Conservation (phyloP, 1,284 basidiomycete genomes). For the Pyrrhoderma lamaoense region DNA sequence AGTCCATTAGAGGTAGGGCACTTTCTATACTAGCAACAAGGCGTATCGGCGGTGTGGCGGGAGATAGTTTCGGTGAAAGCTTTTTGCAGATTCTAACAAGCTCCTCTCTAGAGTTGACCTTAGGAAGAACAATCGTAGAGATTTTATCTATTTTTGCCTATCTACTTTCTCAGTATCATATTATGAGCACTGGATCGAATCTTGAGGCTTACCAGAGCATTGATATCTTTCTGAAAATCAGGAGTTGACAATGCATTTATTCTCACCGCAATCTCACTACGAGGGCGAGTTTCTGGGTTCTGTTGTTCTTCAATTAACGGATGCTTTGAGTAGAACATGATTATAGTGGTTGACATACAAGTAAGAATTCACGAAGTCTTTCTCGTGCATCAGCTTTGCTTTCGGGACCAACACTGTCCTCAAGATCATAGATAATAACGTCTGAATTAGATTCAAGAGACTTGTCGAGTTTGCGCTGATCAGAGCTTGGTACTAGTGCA, state of each 20-base stretch:
- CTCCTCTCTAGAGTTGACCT: slow-evolving; percentile 64
- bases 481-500: slow-evolving; percentile 63
- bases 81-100: slow-evolving; percentile 38
- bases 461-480: slow-evolving; percentile 75
- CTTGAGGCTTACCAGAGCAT: slow-evolving; percentile 47
- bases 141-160: slow-evolving; percentile 44
- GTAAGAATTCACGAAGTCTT: slow-evolving; percentile 52
- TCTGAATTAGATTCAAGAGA: slow-evolving; percentile 60
- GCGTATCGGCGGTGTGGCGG: slow-evolving; percentile 23
- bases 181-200: background rate
- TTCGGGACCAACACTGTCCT: slow-evolving; percentile 71
- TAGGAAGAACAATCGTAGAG: slow-evolving; percentile 67
- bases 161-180: background rate
- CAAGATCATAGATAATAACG: slow-evolving; percentile 78
- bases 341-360: slow-evolving; percentile 28
- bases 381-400: slow-evolving; percentile 55
- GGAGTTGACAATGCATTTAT: slow-evolving; percentile 71
- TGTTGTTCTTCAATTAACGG: slow-evolving; percentile 20
- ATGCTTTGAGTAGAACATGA: background rate
- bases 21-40: slow-evolving; percentile 79
- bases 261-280: slow-evolving; percentile 60
- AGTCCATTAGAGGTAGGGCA: slow-evolving; percentile 54
- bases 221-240: slow-evolving; percentile 66
- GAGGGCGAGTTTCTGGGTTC: slow-evolving; percentile 32
- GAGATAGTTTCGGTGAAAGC: slow-evolving; percentile 19